phyloP scores from a whole-genome alignment of 148 eudicot genomes.

The Cornus suecica region DNA sequence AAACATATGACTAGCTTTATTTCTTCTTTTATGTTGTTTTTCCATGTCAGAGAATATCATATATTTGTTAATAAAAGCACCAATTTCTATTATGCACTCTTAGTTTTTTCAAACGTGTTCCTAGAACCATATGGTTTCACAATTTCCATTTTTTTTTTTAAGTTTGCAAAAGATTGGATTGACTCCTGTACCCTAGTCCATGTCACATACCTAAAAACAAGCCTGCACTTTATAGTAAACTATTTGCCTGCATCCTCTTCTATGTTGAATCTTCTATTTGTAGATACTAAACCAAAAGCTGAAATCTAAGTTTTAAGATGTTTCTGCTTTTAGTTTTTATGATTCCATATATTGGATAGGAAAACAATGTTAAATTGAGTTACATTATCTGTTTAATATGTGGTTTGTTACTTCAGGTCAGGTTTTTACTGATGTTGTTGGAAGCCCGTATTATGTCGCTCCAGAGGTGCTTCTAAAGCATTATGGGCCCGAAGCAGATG shows the following conservation, averaged over 20 bases:
- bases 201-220: too few species aligned
- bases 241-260: neutral
- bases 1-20: neutral
- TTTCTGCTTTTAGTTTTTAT: neutral
- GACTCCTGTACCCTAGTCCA: too few species aligned
- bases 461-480: slow-evolving; percentile 98
- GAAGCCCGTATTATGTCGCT: slow-evolving; percentile 98
- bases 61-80: neutral
- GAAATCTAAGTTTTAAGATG: neutral
- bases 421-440: slow-evolving; percentile 88
- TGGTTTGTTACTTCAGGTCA: slow-evolving; percentile 57
- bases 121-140: neutral
- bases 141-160: too few species aligned
- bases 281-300: neutral
- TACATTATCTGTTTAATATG: neutral
- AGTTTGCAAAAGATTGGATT: too few species aligned
- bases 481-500: slow-evolving; percentile 97
- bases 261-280: neutral
- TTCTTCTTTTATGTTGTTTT: too few species aligned
- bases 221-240: neutral
- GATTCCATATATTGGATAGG: neutral
- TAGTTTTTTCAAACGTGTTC: neutral
- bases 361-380: neutral
- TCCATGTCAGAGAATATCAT: neutral
- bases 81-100: neutral